phyloP scores from a whole-genome alignment of 225 moss, liverwort and hornwort species.

The Asterella californica region DNA sequence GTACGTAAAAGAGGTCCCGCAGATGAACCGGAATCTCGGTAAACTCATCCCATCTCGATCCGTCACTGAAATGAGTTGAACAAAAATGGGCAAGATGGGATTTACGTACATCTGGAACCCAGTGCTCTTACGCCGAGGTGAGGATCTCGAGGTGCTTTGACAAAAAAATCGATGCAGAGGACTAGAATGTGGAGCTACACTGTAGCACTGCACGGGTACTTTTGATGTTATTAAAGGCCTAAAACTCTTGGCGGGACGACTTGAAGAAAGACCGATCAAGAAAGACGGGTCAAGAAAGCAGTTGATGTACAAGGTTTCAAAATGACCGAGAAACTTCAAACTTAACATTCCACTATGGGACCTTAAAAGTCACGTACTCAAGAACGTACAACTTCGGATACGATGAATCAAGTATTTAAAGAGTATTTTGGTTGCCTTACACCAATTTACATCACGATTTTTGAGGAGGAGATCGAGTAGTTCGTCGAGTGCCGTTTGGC shows the following conservation, averaged over 20 bases:
- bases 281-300: background rate
- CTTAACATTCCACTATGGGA: background rate
- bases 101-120: slow-evolving; percentile 4
- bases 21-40: too few species aligned
- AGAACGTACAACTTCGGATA: background rate
- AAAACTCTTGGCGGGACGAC: background rate
- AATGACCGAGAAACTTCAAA: background rate
- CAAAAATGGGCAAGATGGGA: background rate
- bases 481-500: background rate
- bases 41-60: too few species aligned
- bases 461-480: slow-evolving; percentile 4
- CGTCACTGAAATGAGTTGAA: background rate
- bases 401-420: background rate
- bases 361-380: background rate
- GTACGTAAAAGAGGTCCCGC: too few species aligned
- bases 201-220: background rate
- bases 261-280: background rate
- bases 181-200: background rate
- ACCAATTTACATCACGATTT: background rate
- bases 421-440: background rate
- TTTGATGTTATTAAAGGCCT: background rate
- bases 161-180: background rate
- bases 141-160: slow-evolving; percentile 9
- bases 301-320: background rate
- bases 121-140: background rate